phyloP scores from a whole-genome alignment of 2,329 filamentous ascomycete species.

The Acrodontium crateriforme region DNA sequence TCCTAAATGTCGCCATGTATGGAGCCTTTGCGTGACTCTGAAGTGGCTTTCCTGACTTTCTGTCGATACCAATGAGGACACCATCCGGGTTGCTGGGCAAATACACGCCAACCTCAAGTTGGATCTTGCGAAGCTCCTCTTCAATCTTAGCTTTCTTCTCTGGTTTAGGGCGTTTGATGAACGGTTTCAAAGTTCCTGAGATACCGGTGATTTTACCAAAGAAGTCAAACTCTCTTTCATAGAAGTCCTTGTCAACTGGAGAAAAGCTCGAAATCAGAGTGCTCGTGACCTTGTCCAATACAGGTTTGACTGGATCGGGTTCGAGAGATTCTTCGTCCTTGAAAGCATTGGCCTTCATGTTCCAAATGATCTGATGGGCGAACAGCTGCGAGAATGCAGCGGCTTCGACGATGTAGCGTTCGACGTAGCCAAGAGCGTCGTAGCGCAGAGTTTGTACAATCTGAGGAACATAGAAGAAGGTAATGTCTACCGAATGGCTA shows the following conservation, averaged over 20 bases:
- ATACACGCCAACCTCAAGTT: constrained; percentile 94
- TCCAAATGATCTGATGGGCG: constrained; percentile 99
- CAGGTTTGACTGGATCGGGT: constrained; percentile 87
- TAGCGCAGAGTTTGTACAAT: constrained; percentile 93
- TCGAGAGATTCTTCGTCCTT: constrained; percentile 84
- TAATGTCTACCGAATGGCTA: constrained; percentile 88
- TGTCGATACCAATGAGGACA: constrained; percentile 92
- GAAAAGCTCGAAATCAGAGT: constrained; percentile 76
- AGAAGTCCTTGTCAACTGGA: constrained; percentile 65
- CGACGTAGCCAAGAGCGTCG: constrained; percentile 84
- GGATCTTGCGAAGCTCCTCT: constrained; percentile 92
- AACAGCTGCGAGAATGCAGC: constrained; percentile 97
- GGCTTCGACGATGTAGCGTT: constrained; percentile 92
- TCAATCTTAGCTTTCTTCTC: constrained; percentile 99
- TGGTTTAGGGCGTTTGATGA: constrained; percentile 80
- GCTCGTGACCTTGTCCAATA: constrained; percentile 76
- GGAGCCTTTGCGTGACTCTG: constrained; percentile 97
- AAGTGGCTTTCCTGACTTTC: constrained; percentile 91
- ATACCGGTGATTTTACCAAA: constrained; percentile 94
- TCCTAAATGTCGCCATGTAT: constrained; percentile 97
- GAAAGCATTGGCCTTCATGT: constrained; percentile 98
- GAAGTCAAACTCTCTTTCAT: constrained; percentile 91
- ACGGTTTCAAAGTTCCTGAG: constrained; percentile 87
- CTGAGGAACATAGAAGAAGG: constrained; percentile 97
- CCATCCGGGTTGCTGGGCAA: constrained; percentile 94